phyloP scores from a whole-genome alignment of 805 yeast species.

The Priceomyces medius region DNA sequence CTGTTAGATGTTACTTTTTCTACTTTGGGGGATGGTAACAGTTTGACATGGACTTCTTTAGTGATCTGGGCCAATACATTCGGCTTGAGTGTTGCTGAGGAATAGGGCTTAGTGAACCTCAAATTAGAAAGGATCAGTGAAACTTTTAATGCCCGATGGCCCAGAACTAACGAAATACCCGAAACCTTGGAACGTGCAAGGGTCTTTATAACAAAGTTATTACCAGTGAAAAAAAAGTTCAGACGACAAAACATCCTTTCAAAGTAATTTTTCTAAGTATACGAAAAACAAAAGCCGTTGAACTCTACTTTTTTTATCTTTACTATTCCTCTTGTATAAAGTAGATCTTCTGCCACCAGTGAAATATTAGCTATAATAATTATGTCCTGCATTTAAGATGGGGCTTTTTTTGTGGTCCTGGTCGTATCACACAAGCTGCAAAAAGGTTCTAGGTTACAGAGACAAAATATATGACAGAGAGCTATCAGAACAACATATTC shows the following conservation, averaged over 20 bases:
- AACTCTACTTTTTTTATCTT: too few relatives aligned
- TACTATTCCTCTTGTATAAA: background rate
- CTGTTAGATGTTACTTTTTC: slow-evolving; percentile 21
- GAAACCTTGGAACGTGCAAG: slow-evolving; percentile 20
- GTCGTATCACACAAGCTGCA: background rate
- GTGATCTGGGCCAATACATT: background rate
- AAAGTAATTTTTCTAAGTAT: background rate
- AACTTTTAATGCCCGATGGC: slow-evolving; percentile 7
- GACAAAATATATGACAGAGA: too few relatives aligned
- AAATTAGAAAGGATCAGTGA: slow-evolving; percentile 6
- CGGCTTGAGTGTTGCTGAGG: slow-evolving; percentile 1
- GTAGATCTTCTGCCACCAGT: background rate
- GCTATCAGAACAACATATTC: too few relatives aligned
- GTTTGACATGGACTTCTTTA: background rate
- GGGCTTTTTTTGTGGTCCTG: background rate
- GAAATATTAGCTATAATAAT: background rate
- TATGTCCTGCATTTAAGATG: background rate
- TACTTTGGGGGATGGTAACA: background rate
- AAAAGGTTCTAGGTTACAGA: slow-evolving; percentile 1
- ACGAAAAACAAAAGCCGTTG: too few relatives aligned
- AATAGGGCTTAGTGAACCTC: slow-evolving; percentile 5
- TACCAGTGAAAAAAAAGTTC: slow-evolving; percentile 59
- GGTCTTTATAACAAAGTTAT: slow-evolving; percentile 44
- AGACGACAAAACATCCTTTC: slow-evolving; percentile 42
- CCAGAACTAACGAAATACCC: slow-evolving; percentile 17